These are phyloP conservation scores for Barnettozyma sucrosica DNA, from an alignment of 805 yeast genomes.

Conservation along the genomic window DNA sequence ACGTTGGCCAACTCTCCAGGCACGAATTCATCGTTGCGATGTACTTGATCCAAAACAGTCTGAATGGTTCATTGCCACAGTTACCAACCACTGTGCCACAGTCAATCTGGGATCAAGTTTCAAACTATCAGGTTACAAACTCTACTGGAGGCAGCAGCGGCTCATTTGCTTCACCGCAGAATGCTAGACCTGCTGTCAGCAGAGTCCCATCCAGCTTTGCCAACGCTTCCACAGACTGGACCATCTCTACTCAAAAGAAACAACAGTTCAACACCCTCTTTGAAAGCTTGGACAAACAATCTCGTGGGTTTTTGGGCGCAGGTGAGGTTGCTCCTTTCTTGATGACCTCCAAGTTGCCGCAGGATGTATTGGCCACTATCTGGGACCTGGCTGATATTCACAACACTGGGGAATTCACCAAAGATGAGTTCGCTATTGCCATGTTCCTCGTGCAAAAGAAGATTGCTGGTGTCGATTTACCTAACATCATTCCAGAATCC, in stretches of 20 bases:
- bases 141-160: conserved; percentile 17
- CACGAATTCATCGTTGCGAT: conserved; percentile 86
- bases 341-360: conserved; percentile 80
- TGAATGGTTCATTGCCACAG: conserved; percentile 57
- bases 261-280: conserved; percentile 78
- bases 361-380: conserved; percentile 76
- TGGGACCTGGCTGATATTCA: conserved; percentile 95
- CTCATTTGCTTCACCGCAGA: conserved; percentile 13
- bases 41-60: conserved; percentile 84
- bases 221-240: conserved; percentile 52
- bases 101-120: conserved; percentile 33
- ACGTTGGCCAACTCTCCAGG: conserved; percentile 64
- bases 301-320: conserved; percentile 61
- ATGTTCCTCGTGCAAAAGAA: conserved; percentile 87
- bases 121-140: conserved; percentile 14
- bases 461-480: conserved; percentile 71
- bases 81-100: conserved; percentile 47
- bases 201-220: conserved; percentile 34
- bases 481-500: conserved; percentile 68
- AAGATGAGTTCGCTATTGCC: conserved; percentile 85
- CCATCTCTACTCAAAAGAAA: conserved; percentile 58
- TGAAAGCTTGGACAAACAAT: conserved; percentile 64
- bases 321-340: conserved; percentile 83
- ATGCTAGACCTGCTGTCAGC: conserved; percentile 21
- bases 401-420: conserved; percentile 75